Percentiles rank a stretch among this genome's conserved stretches.
Evolutionary conservation across 768 basidiomycete genomes (phyloP).

Genomic region (Dacryopinax primogenitus): DNA sequence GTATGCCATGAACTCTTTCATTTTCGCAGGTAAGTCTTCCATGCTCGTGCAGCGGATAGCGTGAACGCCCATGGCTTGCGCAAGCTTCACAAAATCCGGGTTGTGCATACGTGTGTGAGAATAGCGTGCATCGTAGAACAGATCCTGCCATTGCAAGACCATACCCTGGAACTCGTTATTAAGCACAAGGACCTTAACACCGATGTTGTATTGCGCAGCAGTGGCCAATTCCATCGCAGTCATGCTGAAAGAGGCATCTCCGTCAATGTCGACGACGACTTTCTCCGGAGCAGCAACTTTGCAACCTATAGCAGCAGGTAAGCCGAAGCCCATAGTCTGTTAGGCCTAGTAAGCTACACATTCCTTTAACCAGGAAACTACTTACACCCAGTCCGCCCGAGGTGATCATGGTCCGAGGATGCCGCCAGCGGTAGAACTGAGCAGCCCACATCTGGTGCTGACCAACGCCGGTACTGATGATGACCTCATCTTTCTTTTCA

Average conservation of each 20-base stretch:
- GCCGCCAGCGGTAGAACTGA: slow-evolving; percentile 82
- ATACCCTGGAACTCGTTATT: slow-evolving; percentile 99
- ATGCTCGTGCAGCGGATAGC: slow-evolving; percentile 60
- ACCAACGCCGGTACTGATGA: slow-evolving; percentile 89
- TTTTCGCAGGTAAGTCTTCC: slow-evolving; percentile 78
- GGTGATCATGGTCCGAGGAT: slow-evolving; percentile 78
- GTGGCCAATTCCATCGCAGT: slow-evolving; percentile 98
- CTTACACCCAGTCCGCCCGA: slow-evolving; percentile 88
- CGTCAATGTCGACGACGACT: slow-evolving; percentile 90
- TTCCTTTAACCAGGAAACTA: slow-evolving; percentile 20
- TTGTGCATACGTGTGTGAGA: slow-evolving; percentile 93
- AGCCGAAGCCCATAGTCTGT: slow-evolving; percentile 98
- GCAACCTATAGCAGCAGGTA: slow-evolving; percentile 88
- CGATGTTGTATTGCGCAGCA: slow-evolving; percentile 79
- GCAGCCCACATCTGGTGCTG: slow-evolving; percentile 99
- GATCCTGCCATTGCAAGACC: slow-evolving; percentile 99
- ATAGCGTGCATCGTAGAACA: slow-evolving; percentile 95
- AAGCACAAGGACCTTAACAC: slow-evolving; percentile 83
- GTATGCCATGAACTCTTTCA: slow-evolving; percentile 98
- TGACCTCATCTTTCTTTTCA: slow-evolving; percentile 69
- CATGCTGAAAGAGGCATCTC: slow-evolving; percentile 98
- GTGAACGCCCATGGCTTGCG: slow-evolving; percentile 83
- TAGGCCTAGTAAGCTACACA: slow-evolving; percentile 8
- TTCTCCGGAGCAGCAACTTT: slow-evolving; percentile 93
- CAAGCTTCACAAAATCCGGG: slow-evolving; percentile 85